Evolutionary conservation across 345 rosid species (phyloP), one percentile per base, ranked within the genome.

Genomic region (Gossypium ekmanianum): DNA sequence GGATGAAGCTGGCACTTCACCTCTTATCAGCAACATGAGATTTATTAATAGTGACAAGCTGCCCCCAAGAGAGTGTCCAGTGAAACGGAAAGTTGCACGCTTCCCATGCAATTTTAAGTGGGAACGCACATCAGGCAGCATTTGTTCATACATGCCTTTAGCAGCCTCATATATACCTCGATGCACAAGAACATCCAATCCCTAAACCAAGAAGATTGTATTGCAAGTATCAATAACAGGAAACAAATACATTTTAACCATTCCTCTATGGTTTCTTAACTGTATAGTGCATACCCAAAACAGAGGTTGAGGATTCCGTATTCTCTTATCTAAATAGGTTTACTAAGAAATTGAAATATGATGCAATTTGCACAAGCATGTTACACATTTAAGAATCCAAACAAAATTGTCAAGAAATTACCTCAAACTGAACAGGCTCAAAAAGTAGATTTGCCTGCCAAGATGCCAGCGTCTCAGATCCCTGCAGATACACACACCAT

Each of bases 151-250:
- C 22, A 90, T 90, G 16, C 98, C 99, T 84, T 93, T 95, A 27
- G 99, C 99, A 68, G 97, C 99, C 89, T 93, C 98, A 57, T 95
- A 93, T 72, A 95, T 95, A 16, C 99, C 99, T 86, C 98, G 88
- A 67, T 95, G 99, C 77, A 91, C 97, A 77, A 73, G 87, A 52
- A 89, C 89, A 83, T 90, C 94, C 68, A 91, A 73, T 27, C 93
- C 97, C 94, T 91, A 82, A 61, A 81, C 44, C 54, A 73, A 68
- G 50, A 62, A 72, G 66, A 77, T 18, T 45, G 39, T 43, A 79
- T 39, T 56, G 29, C 39, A 61, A 41, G 27, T 17, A 50, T 73
- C 65, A 61, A 26, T 44, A 73, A 73, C 16, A 44, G 29, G 39
- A 51, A 66, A 68, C 13, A 62, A 41, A 76, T 45, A 41, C 18